Percentiles rank a stretch among this genome's conserved stretches.
These are phyloP conservation scores for Magnolia changhungtana DNA, from an alignment of 164 flowering plant genomes.

Conservation along the genomic window DNA sequence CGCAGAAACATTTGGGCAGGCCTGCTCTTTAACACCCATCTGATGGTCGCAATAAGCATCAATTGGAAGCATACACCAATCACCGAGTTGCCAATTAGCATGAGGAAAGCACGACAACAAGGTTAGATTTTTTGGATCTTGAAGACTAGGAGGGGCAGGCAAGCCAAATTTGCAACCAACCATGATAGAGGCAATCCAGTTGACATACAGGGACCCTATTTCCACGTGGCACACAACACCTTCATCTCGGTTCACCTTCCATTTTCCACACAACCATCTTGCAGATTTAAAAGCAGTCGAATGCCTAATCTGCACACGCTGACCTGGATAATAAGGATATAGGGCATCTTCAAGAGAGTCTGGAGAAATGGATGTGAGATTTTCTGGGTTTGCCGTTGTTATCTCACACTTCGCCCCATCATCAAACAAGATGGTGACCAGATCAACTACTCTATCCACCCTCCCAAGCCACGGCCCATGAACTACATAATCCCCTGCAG, in stretches of 20 bases:
- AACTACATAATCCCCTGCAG: constrained; percentile 69
- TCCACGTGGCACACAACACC: constrained; percentile 74
- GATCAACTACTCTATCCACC: constrained; percentile 60
- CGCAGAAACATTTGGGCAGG: constrained; percentile 9
- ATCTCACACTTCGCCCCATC: constrained; percentile 76
- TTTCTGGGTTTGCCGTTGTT: constrained; percentile 37
- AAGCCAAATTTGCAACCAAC: constrained; percentile 21
- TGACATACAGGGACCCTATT: constrained; percentile 63
- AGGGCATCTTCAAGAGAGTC: constrained; percentile 66
- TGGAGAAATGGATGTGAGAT: constrained; percentile 48
- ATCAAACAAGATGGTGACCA: constrained; percentile 62
- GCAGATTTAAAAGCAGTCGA: constrained; percentile 39
- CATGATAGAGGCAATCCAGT: constrained; percentile 71
- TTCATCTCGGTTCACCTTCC: constrained; percentile 47
- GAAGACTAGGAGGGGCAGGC: constrained; percentile 47
- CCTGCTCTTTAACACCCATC: constrained; percentile 14
- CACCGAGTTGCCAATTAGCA: constrained; percentile 88
- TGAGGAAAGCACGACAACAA: constrained; percentile 63
- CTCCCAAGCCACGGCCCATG: constrained; percentile 87
- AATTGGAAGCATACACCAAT: constrained; percentile 72
- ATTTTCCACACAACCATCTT: constrained; percentile 64
- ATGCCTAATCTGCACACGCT: constrained; percentile 49
- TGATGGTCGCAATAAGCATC: constrained; percentile 8
- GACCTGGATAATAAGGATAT: constrained; percentile 81
- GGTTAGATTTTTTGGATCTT: constrained; percentile 49